Evolutionary conservation across 305 asterid genomes (phyloP).

Genomic region (Petunia hybrid): DNA sequence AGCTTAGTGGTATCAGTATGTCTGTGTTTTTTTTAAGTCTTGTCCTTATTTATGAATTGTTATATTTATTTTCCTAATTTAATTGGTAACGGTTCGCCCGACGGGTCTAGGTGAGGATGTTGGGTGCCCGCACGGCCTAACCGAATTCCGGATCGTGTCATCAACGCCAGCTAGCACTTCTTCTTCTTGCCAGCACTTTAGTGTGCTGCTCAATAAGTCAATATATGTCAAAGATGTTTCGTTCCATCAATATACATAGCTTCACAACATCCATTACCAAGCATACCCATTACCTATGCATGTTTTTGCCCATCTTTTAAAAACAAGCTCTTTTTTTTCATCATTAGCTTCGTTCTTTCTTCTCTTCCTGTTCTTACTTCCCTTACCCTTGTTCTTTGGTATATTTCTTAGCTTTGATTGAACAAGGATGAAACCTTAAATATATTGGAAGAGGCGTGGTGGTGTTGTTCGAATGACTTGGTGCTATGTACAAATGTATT

Average conservation of each 20-base stretch:
- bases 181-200: no score
- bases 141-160: no score
- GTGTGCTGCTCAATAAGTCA: no score
- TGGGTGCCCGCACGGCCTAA: no score
- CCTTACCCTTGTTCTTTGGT: slow-evolving; percentile 99
- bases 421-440: neutral
- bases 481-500: neutral
- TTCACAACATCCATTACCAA: slow-evolving; percentile 95
- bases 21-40: no score
- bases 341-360: slow-evolving; percentile 97
- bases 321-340: slow-evolving; percentile 88
- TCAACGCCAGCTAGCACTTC: no score
- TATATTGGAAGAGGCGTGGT: neutral
- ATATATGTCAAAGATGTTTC: slow-evolving; percentile 74
- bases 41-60: no score
- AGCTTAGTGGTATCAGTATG: no score
- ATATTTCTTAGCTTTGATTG: slow-evolving; percentile 37
- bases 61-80: no score
- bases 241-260: slow-evolving; percentile 84
- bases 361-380: slow-evolving; percentile 94
- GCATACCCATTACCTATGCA: slow-evolving; percentile 90
- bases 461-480: neutral
- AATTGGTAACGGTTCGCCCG: no score
- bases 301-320: slow-evolving; percentile 94
- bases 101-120: no score